phyloP scores from a whole-genome alignment of 345 rosid species.

The Schrenkiella parvula region DNA sequence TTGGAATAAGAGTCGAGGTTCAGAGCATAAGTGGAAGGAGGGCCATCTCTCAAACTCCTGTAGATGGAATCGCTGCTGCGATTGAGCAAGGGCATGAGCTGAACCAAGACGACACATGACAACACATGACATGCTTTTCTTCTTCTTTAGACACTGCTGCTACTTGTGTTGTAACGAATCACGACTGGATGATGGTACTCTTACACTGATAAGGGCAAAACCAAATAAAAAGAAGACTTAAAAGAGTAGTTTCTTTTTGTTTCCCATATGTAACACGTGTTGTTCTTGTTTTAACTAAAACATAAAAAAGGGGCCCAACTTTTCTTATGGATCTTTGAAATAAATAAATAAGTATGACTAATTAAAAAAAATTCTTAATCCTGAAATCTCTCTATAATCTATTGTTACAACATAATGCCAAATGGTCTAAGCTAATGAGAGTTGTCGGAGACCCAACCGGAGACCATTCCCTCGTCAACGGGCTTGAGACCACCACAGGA shows the following conservation, averaged over 20 bases:
- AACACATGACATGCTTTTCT: not conserved
- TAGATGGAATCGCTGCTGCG: not conserved
- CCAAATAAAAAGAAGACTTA: too few species aligned
- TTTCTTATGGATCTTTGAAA: too few species aligned
- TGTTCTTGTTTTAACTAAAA: not conserved
- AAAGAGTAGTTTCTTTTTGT: not conserved
- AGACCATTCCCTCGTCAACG: constrained; percentile 69
- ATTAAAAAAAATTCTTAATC: not conserved
- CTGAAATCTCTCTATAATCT: not conserved
- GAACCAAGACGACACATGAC: not conserved
- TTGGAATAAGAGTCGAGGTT: not conserved
- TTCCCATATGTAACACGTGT: not conserved
- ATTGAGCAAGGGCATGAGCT: not conserved
- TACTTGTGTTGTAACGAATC: too few species aligned
- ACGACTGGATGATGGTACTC: too few species aligned
- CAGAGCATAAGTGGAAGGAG: not conserved
- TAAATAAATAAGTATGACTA: not conserved
- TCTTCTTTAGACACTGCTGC: not conserved
- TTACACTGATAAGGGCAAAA: too few species aligned
- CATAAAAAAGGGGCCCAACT: not conserved
- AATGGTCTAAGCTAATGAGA: constrained; percentile 33
- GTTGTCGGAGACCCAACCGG: constrained; percentile 65
- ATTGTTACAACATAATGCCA: constrained; percentile 11
- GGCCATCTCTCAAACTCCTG: not conserved
- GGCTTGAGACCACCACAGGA: constrained; percentile 75